These are phyloP conservation scores for Suillus weaverae DNA, from an alignment of 768 basidiomycete genomes.

Conservation along the genomic window DNA sequence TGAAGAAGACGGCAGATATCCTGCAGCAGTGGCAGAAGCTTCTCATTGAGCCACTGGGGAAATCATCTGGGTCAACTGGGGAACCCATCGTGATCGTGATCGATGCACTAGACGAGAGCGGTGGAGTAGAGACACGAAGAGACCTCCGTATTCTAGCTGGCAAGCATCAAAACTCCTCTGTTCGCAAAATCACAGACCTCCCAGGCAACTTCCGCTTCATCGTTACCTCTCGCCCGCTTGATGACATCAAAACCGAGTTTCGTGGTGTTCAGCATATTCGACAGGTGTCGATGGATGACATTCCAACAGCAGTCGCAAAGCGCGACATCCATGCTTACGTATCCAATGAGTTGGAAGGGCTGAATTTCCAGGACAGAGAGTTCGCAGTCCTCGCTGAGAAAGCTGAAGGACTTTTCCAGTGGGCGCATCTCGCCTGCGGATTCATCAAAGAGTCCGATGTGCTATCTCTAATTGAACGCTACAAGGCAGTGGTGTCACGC, in stretches of 20 bases:
- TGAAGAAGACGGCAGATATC: not conserved
- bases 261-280: not conserved
- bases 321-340: not conserved
- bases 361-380: not conserved
- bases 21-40: constrained; percentile 1
- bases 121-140: constrained; percentile 3
- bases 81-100: constrained; percentile 22
- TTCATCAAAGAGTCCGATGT: not conserved
- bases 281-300: not conserved
- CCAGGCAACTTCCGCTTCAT: constrained; percentile 11
- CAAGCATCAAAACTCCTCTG: not conserved
- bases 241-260: not conserved
- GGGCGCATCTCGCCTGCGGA: constrained; percentile 8
- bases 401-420: constrained; percentile 1
- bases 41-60: not conserved
- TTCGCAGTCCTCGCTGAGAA: not conserved
- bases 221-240: constrained; percentile 9
- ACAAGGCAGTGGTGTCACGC: not conserved
- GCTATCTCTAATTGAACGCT: not conserved
- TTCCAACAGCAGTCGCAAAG: not conserved
- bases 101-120: constrained; percentile 24
- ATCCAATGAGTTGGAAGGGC: not conserved
- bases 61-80: not conserved
- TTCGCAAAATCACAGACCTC: not conserved
- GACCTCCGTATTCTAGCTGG: not conserved